phyloP scores from a whole-genome alignment of 83 land plant genomes.

The Isoetes engelmannii region DNA sequence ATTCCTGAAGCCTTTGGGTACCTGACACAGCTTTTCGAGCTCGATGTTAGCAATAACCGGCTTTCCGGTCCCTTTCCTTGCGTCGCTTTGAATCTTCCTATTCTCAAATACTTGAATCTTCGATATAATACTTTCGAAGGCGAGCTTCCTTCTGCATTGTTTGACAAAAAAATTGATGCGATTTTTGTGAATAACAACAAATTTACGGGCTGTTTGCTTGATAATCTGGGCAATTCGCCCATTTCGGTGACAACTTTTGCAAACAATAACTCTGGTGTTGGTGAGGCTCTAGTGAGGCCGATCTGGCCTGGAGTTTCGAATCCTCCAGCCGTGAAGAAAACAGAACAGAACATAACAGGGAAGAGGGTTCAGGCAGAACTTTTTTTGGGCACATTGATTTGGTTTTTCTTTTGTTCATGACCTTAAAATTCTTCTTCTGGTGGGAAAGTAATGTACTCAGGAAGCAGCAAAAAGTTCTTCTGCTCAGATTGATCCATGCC shows the following conservation, averaged over 20 bases:
- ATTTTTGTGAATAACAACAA: slow-evolving; percentile 7
- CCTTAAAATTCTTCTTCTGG: too few relatives aligned
- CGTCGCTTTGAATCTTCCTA: not conserved
- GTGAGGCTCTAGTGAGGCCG: too few relatives aligned
- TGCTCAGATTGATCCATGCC: too few relatives aligned
- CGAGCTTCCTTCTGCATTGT: not conserved
- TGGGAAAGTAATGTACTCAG: too few relatives aligned
- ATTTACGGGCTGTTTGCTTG: not conserved
- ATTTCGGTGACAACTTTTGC: slow-evolving; percentile 1
- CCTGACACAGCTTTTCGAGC: slow-evolving; percentile 1
- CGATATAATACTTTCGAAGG: not conserved
- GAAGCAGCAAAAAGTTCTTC: too few relatives aligned
- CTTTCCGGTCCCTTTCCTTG: not conserved
- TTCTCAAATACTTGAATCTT: not conserved
- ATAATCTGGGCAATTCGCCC: not conserved
- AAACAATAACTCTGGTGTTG: not conserved
- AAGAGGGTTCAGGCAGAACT: too few relatives aligned
- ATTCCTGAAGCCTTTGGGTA: not conserved
- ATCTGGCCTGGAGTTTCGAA: too few relatives aligned
- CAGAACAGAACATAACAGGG: too few relatives aligned
- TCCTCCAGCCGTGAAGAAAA: too few relatives aligned
- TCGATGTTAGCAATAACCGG: slow-evolving; percentile 4
- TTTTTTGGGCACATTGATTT: too few relatives aligned
- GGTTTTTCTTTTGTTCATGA: too few relatives aligned
- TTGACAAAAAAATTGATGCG: slow-evolving; percentile 1